Evolutionary conservation across 2,329 filamentous ascomycete species (phyloP).

Genomic region (Aspergillus luchuensis): DNA sequence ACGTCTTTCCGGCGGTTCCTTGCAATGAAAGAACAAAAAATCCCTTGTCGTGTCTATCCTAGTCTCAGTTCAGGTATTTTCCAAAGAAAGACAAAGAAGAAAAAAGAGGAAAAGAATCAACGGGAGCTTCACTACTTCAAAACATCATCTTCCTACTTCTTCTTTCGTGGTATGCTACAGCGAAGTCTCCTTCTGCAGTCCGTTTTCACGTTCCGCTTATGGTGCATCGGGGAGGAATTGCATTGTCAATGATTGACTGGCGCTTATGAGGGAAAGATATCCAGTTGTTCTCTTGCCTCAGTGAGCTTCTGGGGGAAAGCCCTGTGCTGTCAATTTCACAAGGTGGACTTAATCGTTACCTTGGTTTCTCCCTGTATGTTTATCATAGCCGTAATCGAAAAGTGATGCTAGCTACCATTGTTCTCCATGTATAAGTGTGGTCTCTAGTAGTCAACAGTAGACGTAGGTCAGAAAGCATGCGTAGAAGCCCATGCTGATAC

Average conservation of each 20-base stretch:
- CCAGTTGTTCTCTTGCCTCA: constrained; percentile 52
- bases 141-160: constrained; percentile 31
- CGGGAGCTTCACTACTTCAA: constrained; percentile 29
- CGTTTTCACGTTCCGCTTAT: constrained; percentile 32
- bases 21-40: constrained; percentile 23
- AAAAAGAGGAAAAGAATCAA: constrained; percentile 37
- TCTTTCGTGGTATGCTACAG: constrained; percentile 30
- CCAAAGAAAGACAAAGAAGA: constrained; percentile 34
- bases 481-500: not conserved
- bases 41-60: constrained; percentile 45
- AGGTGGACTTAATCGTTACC: constrained; percentile 89
- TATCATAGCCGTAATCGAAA: constrained; percentile 40
- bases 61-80: constrained; percentile 36
- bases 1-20: not conserved
- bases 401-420: constrained; percentile 37
- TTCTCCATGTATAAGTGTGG: constrained; percentile 15
- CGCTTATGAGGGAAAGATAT: constrained; percentile 99
- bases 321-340: constrained; percentile 79
- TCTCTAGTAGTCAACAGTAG: constrained; percentile 5
- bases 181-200: constrained; percentile 22
- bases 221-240: constrained; percentile 40
- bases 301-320: constrained; percentile 79
- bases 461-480: not conserved
- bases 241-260: constrained; percentile 61
- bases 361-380: constrained; percentile 52